Conservation (phyloP, 2,329 filamentous ascomycete genomes). For the Phialophora tarda region DNA sequence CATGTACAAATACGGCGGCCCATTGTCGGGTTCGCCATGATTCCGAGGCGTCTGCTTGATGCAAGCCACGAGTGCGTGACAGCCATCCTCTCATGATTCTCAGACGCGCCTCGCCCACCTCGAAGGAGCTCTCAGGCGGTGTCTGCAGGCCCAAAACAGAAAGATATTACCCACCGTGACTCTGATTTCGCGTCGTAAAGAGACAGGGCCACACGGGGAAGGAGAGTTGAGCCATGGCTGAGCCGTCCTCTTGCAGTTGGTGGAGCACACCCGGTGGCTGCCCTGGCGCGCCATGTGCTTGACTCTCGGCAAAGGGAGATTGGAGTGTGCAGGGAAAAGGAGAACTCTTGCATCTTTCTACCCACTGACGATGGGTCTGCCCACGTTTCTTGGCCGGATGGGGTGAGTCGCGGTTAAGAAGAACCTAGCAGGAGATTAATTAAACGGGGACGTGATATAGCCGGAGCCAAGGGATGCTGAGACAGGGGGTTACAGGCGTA, state of each 20-base stretch:
- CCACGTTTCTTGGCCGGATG: conserved; percentile 1
- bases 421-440: conserved; percentile 2
- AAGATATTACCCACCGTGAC: conserved; percentile 9
- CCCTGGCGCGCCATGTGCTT: conserved; percentile 1
- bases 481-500: not conserved
- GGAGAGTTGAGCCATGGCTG: conserved; percentile 5
- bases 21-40: conserved; percentile 10
- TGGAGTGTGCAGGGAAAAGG: conserved; percentile 16
- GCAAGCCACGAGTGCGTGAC: conserved; percentile 10
- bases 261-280: not conserved
- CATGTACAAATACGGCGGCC: conserved; percentile 15
- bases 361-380: not conserved
- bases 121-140: not conserved
- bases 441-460: not conserved
- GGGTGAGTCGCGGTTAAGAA: not conserved
- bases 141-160: not conserved
- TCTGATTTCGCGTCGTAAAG: conserved; percentile 1
- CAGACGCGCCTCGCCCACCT: conserved; percentile 4
- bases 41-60: conserved; percentile 8
- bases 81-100: conserved; percentile 1
- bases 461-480: not conserved
- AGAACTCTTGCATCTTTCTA: not conserved
- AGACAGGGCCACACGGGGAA: conserved; percentile 13
- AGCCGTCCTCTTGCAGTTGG: conserved; percentile 2
- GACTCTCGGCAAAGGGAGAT: conserved; percentile 18